A percentile compares a stretch with the other conserved stretches of the same genome.
Evolutionary conservation across 2,329 filamentous ascomycete species (phyloP).

Genomic region (Chaetomium olivaceum): DNA sequence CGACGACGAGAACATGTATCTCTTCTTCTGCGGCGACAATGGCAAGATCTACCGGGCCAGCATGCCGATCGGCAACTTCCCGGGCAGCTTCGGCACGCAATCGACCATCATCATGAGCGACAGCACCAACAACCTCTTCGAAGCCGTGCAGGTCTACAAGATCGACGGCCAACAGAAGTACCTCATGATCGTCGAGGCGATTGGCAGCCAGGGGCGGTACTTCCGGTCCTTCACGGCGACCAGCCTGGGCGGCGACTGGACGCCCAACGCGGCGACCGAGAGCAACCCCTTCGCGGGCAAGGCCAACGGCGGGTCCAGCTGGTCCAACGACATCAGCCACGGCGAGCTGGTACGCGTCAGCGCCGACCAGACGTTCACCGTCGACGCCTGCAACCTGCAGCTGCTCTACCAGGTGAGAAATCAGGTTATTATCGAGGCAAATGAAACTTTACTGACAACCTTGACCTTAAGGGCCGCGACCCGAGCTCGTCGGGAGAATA

Average conservation of each 20-base stretch:
- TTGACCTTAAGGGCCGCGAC: conserved; percentile 38
- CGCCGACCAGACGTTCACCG: conserved; percentile 61
- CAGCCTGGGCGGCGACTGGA: conserved; percentile 59
- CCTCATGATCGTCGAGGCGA: conserved; percentile 68
- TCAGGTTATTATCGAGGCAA: no score
- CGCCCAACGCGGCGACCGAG: conserved; percentile 56
- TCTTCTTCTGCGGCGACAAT: conserved; percentile 69
- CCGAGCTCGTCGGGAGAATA: conserved; percentile 51
- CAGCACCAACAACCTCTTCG: conserved; percentile 59
- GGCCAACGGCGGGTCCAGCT: conserved; percentile 63
- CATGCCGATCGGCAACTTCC: conserved; percentile 65
- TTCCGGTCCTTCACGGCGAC: conserved; percentile 67
- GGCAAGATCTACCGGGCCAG: conserved; percentile 64
- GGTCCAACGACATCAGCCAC: conserved; percentile 68
- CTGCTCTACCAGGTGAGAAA: conserved; percentile 58
- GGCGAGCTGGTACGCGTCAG: conserved; percentile 60
- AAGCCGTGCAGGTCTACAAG: conserved; percentile 67
- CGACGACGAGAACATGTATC: conserved; percentile 61
- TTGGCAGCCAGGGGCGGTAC: conserved; percentile 58
- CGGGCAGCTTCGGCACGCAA: conserved; percentile 56
- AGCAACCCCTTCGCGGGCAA: conserved; percentile 65
- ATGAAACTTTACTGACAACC: no score
- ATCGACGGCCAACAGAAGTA: conserved; percentile 56
- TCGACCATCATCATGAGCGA: conserved; percentile 55
- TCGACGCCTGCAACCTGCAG: conserved; percentile 66